Evolutionary conservation across 108 stramenopile species (phyloP), one percentile per base, ranked within the genome.

Genomic region (Skeletonema tropicum): DNA sequence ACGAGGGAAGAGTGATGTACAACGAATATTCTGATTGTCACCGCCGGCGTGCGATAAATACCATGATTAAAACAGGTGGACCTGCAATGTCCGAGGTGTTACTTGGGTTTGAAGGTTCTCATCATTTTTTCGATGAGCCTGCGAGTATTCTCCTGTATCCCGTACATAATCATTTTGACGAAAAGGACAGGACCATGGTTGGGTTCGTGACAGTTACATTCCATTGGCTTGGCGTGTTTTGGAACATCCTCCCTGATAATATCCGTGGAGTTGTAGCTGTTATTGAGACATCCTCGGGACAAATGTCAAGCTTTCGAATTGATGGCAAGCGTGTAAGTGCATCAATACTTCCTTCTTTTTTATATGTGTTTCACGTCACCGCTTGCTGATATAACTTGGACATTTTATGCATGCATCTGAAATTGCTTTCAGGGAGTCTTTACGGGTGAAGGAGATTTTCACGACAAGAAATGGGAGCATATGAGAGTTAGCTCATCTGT

Each of bases 361-460:
- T 2, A n/a, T n/a, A 8, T 23, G 9, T 55, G 23, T 55, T 23
- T 55, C 8, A 25, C 21, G 1, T 9, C 23, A 55, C 10, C 21
- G 21, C 10, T 49, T 55, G 23, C 52, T 55, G 7, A 55, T 17
- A n/a, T n/a, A 45, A n/a, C 11, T 11, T 12, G n/a, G 2, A 5
- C 17, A n/a, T 55, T 7, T 23, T 23, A 25, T 23, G 7, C 23
- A 2, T 55, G 4, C 7, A n/a, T 25, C n/a, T 55, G 52, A 25
- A 21, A 23, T 1, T 55, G 2, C n/a, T 55, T 55, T 55, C 52
- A 62, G 61, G 61, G 60, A 6, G 25, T 7, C 5, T 69, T 75
- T 13, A 13, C 58, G 7, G 74, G 74, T 9, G 25, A 33, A 17
- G 74, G 74, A 30, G 74, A 75, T 39, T n/a, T 59, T 9, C 74